Evolutionary conservation across 2,329 filamentous ascomycete species (phyloP), one percentile per base, ranked within the genome.

Genomic region (Fusarium chaquense): DNA sequence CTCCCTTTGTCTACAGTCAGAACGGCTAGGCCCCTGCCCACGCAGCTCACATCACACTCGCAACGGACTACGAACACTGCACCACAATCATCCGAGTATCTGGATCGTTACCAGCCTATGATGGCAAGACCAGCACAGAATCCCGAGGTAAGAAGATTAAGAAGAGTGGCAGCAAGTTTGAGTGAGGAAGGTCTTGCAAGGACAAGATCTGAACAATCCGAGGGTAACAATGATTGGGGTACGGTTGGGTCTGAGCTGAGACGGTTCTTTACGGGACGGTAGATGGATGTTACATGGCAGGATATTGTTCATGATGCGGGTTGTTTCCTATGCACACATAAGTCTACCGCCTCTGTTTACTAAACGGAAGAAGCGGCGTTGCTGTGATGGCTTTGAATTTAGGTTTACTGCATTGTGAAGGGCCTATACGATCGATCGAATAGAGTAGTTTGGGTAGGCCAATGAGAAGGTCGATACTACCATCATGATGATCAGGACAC

Each of bases 61-160:
- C 69, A 72, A 43, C 62, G 55, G 33, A 50, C 51, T 46, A 22
- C 47, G 15, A 46, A 56, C 28, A 59, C 58, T 26, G 65, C 72
- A 33, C 61, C 69, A 6, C 74, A 74, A 20, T 78, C 78, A 11
- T 78, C 77, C 8, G 79, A 80, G 62, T 80, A 77, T 46, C 59
- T 80, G 22, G 78, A 81, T 4, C 71, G 73, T 13, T 80, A 78
- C 59, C 71, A 69, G 12, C 76, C 77, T 22, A 38, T 64, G 43
- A 65, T 65, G 54, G 51, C 56, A 11, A 54, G 41, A 20, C 44
- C 66, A 6, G 20, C 16, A 6, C 52, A 62, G 45, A 63, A 26
- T 6, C 49, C 35, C 10, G 62, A 59, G 20, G 55, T 46, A 33
- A 70, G 56, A 41, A 72, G 38, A 28, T 20, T 68, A 28, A 65